Evolutionary conservation across 768 basidiomycete genomes (phyloP).

Genomic region (Wakefieldia striispora): DNA sequence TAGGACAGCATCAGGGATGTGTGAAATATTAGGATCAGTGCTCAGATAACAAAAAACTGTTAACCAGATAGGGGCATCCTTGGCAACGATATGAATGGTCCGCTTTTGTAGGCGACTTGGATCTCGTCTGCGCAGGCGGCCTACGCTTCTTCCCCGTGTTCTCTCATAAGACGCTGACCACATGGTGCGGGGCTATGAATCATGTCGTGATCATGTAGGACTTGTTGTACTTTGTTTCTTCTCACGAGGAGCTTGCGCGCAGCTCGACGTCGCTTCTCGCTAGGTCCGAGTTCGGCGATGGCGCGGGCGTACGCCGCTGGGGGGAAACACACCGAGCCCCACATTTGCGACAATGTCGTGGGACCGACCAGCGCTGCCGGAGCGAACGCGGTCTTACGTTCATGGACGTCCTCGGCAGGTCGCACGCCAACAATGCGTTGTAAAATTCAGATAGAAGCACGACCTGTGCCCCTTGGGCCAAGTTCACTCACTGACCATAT

Average conservation of each 20-base stretch:
- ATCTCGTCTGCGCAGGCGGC: background rate
- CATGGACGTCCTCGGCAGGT: constrained; percentile 3
- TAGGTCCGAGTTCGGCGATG: constrained; percentile 29
- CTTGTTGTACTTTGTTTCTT: constrained; percentile 64
- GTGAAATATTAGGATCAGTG: no score
- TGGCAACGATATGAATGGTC: no score
- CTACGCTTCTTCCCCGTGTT: no score
- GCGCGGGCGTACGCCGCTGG: constrained; percentile 58
- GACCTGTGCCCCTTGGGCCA: background rate
- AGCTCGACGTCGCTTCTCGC: constrained; percentile 52
- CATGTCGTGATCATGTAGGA: constrained; percentile 68
- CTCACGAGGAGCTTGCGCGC: constrained; percentile 53
- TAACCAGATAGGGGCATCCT: no score
- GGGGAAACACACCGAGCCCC: constrained; percentile 56
- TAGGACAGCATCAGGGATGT: no score
- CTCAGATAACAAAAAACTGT: no score
- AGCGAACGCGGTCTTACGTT: background rate
- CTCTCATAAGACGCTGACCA: constrained; percentile 7
- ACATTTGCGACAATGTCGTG: constrained; percentile 56
- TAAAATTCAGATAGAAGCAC: background rate
- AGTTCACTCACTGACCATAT: no score
- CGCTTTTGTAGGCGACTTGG: constrained; percentile 44
- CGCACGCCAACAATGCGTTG: background rate
- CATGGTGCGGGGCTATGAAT: constrained; percentile 41
- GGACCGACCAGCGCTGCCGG: constrained; percentile 37